Evolutionary conservation across 208 protist species (phyloP).

Genomic region (Crithidia brevicula): DNA sequence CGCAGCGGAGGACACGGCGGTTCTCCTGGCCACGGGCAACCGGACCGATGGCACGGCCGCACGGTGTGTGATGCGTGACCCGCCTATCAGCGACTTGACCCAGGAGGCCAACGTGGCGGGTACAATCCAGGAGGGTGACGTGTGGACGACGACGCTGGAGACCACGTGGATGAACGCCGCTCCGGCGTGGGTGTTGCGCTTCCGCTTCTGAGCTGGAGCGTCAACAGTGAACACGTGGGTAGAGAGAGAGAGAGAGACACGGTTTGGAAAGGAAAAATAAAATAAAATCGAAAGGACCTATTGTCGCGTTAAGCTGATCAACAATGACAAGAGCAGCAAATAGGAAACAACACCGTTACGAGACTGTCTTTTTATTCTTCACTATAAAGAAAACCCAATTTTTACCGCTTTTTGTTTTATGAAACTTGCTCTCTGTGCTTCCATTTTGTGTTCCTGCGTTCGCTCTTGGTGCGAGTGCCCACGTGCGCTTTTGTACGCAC

Average conservation of each 20-base stretch:
- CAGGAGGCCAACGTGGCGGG: constrained; percentile 1
- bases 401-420: constrained; percentile 1
- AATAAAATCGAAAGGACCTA: not conserved
- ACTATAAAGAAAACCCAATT: too few relatives aligned
- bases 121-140: constrained; percentile 24
- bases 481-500: too few relatives aligned
- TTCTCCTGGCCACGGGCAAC: constrained; percentile 24
- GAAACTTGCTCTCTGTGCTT: too few relatives aligned
- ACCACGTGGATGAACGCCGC: constrained; percentile 77
- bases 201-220: constrained; percentile 43
- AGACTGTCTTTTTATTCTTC: too few relatives aligned
- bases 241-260: constrained; percentile 8
- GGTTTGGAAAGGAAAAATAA: too few relatives aligned
- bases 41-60: constrained; percentile 22
- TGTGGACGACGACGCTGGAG: constrained; percentile 40
- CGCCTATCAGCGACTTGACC: not conserved
- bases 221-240: not conserved
- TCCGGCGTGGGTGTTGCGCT: constrained; percentile 67
- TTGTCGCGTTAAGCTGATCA: too few relatives aligned
- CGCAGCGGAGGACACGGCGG: constrained; percentile 20
- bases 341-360: too few relatives aligned
- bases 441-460: too few relatives aligned
- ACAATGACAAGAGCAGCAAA: too few relatives aligned
- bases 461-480: too few relatives aligned
- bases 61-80: constrained; percentile 15